Base-by-base conservation (phyloP, 495 filamentous ascomycete genomes). In the Trichoderma asperelloides region DNA sequence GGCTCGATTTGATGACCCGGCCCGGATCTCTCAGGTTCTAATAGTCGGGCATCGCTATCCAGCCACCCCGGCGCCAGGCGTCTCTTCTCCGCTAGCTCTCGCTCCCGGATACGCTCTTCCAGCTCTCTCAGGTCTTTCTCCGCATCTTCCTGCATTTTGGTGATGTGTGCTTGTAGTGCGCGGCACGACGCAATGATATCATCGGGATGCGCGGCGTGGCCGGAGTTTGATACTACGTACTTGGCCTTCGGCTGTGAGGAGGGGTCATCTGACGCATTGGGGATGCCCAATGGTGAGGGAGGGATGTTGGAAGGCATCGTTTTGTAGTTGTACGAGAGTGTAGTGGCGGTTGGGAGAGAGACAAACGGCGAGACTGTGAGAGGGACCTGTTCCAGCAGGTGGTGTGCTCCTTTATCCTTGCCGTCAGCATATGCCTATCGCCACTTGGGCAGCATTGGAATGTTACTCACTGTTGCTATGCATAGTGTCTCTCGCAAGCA, bases 261-360 rank as follows among this genome's bases (percentile, higher is more conserved):
- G 84, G 67, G 66, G 21, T 65, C 23, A 41, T 66, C 33, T 18
- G 73, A 68, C 65, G 79, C 67, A 30, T 78, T 68, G 28, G 80
- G 71, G 28, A 82, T 70, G 72, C 86, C 84, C 8, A 87, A 87
- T 27, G 87, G 83, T 13, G 92, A 91, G 1, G 89, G 88, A 0
- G 95, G 95, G 0, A 98, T 84, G 1, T 91, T 89, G 7, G 90
- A 91, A 0, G 95, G 88, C 69, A 98, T 88, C 5, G 87, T 82
- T 73, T 91, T 93, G 85, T 97, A 98, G 57, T 90, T 96, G 80
- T 97, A 98, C 40, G 95, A 95, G 2, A 98, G 86, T 2, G 95
- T 97, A 62, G 93, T 89, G 30, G 95, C 88, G 11, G 90, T 87
- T 37, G 96, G 95, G 47, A 98, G 91, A 68, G 87, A 89, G 76